phyloP scores from a whole-genome alignment of 768 basidiomycete genomes.

The Calvatia gigantea region DNA sequence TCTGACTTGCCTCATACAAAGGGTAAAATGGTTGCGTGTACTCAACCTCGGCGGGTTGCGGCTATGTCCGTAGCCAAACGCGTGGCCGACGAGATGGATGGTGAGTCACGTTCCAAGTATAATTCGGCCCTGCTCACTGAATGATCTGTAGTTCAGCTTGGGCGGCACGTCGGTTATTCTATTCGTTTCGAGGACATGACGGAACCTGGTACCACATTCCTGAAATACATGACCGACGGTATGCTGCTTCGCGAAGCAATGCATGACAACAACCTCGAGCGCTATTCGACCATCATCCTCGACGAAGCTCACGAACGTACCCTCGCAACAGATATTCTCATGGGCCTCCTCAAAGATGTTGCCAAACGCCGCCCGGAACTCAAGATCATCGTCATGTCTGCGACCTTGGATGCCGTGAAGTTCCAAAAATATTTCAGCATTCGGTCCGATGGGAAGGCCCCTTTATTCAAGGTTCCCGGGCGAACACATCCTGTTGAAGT shows the following conservation, averaged over 20 bases:
- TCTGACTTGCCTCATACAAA: conserved; percentile 89
- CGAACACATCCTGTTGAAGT: conserved; percentile 95
- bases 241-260: conserved; percentile 98
- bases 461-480: conserved; percentile 88
- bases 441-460: conserved; percentile 46
- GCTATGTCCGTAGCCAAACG: conserved; percentile 98
- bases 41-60: conserved; percentile 93
- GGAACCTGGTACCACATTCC: conserved; percentile 82
- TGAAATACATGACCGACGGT: conserved; percentile 99
- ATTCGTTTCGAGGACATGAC: conserved; percentile 99
- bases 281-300: conserved; percentile 97
- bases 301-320: conserved; percentile 99
- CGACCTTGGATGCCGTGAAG: conserved; percentile 94
- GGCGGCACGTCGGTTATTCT: conserved; percentile 94
- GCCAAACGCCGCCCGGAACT: conserved; percentile 81
- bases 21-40: conserved; percentile 92
- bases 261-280: conserved; percentile 85
- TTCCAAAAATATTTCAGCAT: conserved; percentile 92
- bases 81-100: conserved; percentile 99
- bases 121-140: too few species aligned
- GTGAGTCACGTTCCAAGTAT: conserved; percentile 39
- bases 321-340: conserved; percentile 95
- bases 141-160: conserved; percentile 68
- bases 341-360: conserved; percentile 90
- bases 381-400: conserved; percentile 98